Evolutionary conservation across 495 filamentous ascomycete species (phyloP).

Genomic region (Talaromyces stipitatus): DNA sequence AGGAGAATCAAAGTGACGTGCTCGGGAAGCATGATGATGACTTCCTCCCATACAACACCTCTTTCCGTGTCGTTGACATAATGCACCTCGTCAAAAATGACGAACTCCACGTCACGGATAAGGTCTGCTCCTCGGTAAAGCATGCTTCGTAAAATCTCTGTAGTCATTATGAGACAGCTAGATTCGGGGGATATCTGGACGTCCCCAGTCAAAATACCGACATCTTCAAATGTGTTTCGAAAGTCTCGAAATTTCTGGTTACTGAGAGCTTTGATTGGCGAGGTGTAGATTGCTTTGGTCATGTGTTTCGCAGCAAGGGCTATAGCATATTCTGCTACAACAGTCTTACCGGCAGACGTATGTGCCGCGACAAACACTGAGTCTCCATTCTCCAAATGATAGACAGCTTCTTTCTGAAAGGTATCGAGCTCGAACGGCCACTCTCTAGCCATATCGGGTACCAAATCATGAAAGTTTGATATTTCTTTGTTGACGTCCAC

Average conservation of each 20-base stretch:
- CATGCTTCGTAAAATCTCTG: slow-evolving; percentile 97
- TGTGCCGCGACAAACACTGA: slow-evolving; percentile 99
- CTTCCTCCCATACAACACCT: slow-evolving; percentile 98
- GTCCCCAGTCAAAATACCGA: slow-evolving; percentile 94
- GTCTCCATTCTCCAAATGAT: slow-evolving; percentile 92
- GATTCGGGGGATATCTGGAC: slow-evolving; percentile 98
- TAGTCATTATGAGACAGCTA: slow-evolving; percentile 98
- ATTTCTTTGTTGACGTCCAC: slow-evolving; percentile 90
- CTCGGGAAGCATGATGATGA: slow-evolving; percentile 98
- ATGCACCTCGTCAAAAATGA: slow-evolving; percentile 98
- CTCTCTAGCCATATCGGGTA: slow-evolving; percentile 90
- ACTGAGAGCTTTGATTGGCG: slow-evolving; percentile 95
- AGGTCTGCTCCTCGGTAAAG: slow-evolving; percentile 93
- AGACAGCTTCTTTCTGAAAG: slow-evolving; percentile 97
- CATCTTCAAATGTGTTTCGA: slow-evolving; percentile 79
- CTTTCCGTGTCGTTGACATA: slow-evolving; percentile 98
- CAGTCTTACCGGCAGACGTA: slow-evolving; percentile 96
- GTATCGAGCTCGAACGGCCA: slow-evolving; percentile 98
- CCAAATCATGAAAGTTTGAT: slow-evolving; percentile 82
- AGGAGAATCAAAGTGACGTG: slow-evolving; percentile 93
- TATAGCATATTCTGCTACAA: slow-evolving; percentile 97
- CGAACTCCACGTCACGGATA: slow-evolving; percentile 95
- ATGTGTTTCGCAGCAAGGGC: slow-evolving; percentile 92
- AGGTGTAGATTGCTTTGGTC: slow-evolving; percentile 99
- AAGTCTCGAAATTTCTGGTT: slow-evolving; percentile 99